Base-by-base conservation (phyloP, 2,329 filamentous ascomycete genomes). In the Seiridium unicorne region DNA sequence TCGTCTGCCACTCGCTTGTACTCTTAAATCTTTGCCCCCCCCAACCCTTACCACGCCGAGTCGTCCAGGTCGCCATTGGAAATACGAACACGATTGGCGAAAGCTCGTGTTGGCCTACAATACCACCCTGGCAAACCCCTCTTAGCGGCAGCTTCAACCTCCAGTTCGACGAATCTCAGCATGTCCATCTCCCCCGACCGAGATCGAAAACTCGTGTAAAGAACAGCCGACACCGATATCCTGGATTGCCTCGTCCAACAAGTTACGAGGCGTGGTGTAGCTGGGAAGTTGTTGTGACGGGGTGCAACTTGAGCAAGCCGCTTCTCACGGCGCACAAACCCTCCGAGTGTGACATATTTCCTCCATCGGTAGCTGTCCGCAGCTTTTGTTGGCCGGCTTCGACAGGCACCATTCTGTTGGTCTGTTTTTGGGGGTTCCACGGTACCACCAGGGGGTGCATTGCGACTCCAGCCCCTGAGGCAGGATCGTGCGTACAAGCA, bases 1-100 rank as follows among this genome's bases (percentile, higher is more conserved):
- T 54, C 36, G 35, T 54, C 51, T 35, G 53, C 32, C 53, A 55
- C 53, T 55, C 53, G 53, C 38, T 55, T 55, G 26, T 44, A 55
- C 4, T 13, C 53, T 49, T 26, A 32, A 49, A 32, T 32, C 5
- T 49, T 49, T 32, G 35, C 26, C 26, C 47, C 26, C 47, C 18
- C 18, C 18, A 26, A 26, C 18, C 18, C 18, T 26, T 26, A 26
- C 18, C 18, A 26, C 18, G 18, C 18, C 18, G 18, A 26, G 18
- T 26, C 18, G 18, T 26, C 18, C 18, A 26, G 18, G 18, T 26
- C 18, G 18, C 18, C 18, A 26, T 26, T 26, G 18, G 18, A 26
- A 26, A 26, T 26, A 26, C 18, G 18, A 26, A 26, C 18, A 26
- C 18, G 18, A 26, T 26, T 26, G 18, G 18, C 18, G 18, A 26